Evolutionary conservation across 306 rosid species (phyloP), one percentile per base, ranked within the genome.

Genomic region (Begonia peltatifolia): DNA sequence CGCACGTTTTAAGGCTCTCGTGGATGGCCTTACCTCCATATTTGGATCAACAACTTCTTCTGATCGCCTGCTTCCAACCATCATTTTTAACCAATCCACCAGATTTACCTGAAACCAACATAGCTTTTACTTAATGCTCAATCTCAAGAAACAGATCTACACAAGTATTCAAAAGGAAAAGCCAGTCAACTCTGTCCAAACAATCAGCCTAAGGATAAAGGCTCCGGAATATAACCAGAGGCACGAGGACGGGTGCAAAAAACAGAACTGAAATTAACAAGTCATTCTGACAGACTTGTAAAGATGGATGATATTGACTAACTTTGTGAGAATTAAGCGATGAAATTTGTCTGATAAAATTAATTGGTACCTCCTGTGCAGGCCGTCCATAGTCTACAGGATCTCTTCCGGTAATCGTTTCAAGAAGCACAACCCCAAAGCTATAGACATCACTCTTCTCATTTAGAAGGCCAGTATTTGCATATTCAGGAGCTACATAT

Each of bases 371-470:
- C 79, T 86, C 95, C 4, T 68, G 71, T 8, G 82, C 47, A 63
- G 88, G 88, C 16, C 95, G 93, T 30, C 86, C 84, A 67, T 82
- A 82, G 64, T 86, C 88, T 17, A 86, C 93, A 6, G 95, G 93
- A 64, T 86, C 95, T 65, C 95, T 77, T 59, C 95, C 93, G 14
- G 95, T 86, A 51, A 86, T 79, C 22, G 83, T 85, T 69, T 86
- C 95, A 56, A 86, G 70, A 48, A 86, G 80, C 73, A 86, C 56
- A 67, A 86, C 95, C 25, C 95, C 95, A 52, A 79, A 86, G 75
- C 95, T 86, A 75, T 86, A 86, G 51, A 86, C 88, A 63, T 86
- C 95, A 44, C 95, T 86, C 67, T 86, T 86, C 60, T 86, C 95
- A 69, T 86, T 86, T 53, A 86, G 64, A 65, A 86, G 95, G 55